A percentile compares a stretch with the other conserved stretches of the same genome.
Evolutionary conservation across 2,329 filamentous ascomycete genomes (phyloP).

Genomic region (Diaporthe sp.): DNA sequence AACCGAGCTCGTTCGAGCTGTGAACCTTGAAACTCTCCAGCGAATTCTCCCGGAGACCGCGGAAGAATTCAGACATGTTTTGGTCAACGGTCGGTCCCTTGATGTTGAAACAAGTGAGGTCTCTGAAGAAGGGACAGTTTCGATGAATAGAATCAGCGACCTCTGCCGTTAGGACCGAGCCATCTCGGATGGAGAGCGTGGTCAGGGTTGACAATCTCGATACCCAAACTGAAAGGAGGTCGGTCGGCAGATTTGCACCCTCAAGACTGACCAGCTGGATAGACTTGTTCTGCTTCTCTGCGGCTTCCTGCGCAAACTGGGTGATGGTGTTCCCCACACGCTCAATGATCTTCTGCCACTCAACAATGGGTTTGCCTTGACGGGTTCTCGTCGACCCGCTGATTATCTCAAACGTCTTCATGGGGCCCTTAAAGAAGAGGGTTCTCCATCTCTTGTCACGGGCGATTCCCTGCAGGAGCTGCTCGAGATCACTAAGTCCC

Average conservation of each 20-base stretch:
- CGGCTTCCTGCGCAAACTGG: conserved; percentile 60
- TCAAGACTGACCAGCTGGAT: conserved; percentile 71
- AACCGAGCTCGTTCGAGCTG: conserved; percentile 67
- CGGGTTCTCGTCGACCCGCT: conserved; percentile 45
- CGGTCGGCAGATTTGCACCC: conserved; percentile 63
- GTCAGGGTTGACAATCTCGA: conserved; percentile 70
- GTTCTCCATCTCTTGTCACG: conserved; percentile 48
- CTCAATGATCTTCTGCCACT: conserved; percentile 54
- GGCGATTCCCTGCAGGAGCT: conserved; percentile 69
- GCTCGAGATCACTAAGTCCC: conserved; percentile 72
- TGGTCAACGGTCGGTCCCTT: conserved; percentile 65
- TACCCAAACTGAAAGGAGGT: conserved; percentile 70
- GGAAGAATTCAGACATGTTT: conserved; percentile 71
- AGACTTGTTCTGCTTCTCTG: conserved; percentile 58
- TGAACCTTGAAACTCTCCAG: conserved; percentile 72
- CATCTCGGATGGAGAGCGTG: conserved; percentile 72
- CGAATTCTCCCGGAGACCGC: conserved; percentile 67
- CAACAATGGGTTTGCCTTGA: conserved; percentile 46
- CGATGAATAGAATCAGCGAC: conserved; percentile 67
- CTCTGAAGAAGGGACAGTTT: conserved; percentile 73
- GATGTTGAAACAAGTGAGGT: conserved; percentile 69
- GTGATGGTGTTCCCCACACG: conserved; percentile 71
- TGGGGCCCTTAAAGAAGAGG: conserved; percentile 57
- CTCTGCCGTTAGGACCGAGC: conserved; percentile 69
- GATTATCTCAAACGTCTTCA: conserved; percentile 53